Conservation (phyloP, 164 flowering plant genomes). For the Nelumbo lutea region DNA sequence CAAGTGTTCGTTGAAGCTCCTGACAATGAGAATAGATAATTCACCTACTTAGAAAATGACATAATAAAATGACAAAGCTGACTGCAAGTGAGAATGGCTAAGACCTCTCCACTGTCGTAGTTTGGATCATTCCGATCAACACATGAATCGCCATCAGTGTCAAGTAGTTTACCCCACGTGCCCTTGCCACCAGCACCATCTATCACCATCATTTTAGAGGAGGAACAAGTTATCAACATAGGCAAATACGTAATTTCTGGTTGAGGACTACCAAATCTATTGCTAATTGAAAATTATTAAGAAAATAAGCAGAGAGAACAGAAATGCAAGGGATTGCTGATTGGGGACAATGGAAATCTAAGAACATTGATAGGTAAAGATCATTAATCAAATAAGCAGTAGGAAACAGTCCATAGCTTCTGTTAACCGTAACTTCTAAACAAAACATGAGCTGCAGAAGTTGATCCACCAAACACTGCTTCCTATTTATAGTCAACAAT, state of each 20-base stretch:
- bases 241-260: background rate
- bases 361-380: too few relatives aligned
- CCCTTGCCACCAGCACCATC: constrained; percentile 99
- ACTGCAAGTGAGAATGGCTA: background rate
- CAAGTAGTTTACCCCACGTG: constrained; percentile 97
- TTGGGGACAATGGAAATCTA: too few relatives aligned
- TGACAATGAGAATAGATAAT: background rate
- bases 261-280: background rate
- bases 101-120: constrained; percentile 98
- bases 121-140: constrained; percentile 97
- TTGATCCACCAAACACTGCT: too few relatives aligned
- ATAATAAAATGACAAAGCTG: background rate
- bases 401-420: too few relatives aligned
- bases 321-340: too few relatives aligned
- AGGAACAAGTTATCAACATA: background rate
- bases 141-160: constrained; percentile 70
- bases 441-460: too few relatives aligned
- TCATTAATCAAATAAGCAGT: too few relatives aligned
- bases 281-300: background rate
- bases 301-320: background rate
- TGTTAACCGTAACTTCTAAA: too few relatives aligned
- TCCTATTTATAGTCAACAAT: too few relatives aligned
- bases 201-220: constrained; percentile 22
- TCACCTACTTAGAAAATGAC: background rate
- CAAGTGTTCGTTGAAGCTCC: background rate